Percentiles rank a stretch among this genome's conserved stretches.
Evolutionary conservation across 495 filamentous ascomycete species (phyloP).

Genomic region (Sordaria brevicollis): DNA sequence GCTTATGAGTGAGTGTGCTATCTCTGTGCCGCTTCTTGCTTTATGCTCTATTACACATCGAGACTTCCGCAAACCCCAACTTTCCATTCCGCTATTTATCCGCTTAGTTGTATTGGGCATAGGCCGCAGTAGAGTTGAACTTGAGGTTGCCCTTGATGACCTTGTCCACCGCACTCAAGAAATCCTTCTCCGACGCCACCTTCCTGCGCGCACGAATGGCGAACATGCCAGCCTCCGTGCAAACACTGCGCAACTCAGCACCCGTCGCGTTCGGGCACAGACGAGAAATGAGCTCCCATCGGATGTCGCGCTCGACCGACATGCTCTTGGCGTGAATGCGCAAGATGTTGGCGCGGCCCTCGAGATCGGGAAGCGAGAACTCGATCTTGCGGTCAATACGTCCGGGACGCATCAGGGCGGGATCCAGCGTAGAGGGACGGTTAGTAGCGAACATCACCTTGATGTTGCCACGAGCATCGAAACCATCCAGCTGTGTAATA

Average conservation of each 20-base stretch:
- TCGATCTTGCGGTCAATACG: conserved; percentile 99
- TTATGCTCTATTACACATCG: conserved; percentile 8
- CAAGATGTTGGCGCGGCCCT: conserved; percentile 93
- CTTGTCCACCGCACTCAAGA: conserved; percentile 95
- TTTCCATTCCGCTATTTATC: background rate
- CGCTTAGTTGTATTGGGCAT: conserved; percentile 95
- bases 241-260: conserved; percentile 87
- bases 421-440: conserved; percentile 88
- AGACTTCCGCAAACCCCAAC: conserved; percentile 11
- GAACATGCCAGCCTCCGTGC: conserved; percentile 99
- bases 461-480: conserved; percentile 96
- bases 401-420: conserved; percentile 91
- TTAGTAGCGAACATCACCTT: conserved; percentile 99
- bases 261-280: conserved; percentile 96
- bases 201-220: conserved; percentile 93
- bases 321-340: conserved; percentile 99
- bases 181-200: conserved; percentile 99
- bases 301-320: conserved; percentile 96
- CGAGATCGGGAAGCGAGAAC: conserved; percentile 92
- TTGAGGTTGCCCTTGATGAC: conserved; percentile 99
- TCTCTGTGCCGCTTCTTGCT: background rate
- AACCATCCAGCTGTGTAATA: conserved; percentile 96
- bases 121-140: conserved; percentile 97
- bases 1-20: background rate
- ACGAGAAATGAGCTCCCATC: conserved; percentile 95